These are phyloP conservation scores for Phytophthora melonis DNA, from an alignment of 352 stramenopile species.

Conservation along the genomic window DNA sequence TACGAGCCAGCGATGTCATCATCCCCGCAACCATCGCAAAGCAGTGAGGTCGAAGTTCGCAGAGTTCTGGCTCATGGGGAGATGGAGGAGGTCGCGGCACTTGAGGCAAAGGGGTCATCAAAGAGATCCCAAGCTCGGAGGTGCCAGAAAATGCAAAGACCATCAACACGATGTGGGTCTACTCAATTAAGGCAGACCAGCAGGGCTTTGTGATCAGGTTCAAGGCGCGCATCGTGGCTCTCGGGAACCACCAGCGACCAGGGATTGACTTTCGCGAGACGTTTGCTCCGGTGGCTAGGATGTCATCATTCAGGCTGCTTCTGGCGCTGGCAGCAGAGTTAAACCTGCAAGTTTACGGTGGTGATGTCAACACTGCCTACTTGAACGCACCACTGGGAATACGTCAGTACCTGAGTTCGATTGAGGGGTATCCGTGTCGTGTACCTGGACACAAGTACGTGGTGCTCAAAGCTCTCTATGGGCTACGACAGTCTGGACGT, in stretches of 20 bases:
- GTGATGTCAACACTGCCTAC: no score
- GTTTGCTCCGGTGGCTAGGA: background rate
- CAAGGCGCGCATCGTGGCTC: background rate
- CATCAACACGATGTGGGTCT: conserved; percentile 21
- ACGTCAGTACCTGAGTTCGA: no score
- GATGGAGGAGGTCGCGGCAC: no score
- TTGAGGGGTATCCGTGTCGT: no score
- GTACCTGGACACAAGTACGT: no score
- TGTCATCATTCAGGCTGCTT: conserved; percentile 15
- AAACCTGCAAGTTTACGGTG: background rate
- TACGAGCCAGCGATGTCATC: no score
- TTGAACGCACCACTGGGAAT: no score
- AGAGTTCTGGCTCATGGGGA: no score
- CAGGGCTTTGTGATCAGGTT: conserved; percentile 14
- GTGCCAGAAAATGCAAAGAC: conserved; percentile 1
- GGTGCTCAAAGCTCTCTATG: no score
- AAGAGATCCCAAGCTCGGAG: background rate
- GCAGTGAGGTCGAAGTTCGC: no score
- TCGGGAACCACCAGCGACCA: conserved; percentile 8
- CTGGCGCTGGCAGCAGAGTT: conserved; percentile 9
- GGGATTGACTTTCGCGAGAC: conserved; percentile 9
- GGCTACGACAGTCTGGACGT: no score
- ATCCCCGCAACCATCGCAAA: no score
- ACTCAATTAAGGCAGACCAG: conserved; percentile 12
- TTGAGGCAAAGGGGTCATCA: background rate